Evolutionary conservation across 2,329 filamentous ascomycete genomes (phyloP), one percentile per base, ranked within the genome.

Genomic region (Colletotrichum brevisporum): DNA sequence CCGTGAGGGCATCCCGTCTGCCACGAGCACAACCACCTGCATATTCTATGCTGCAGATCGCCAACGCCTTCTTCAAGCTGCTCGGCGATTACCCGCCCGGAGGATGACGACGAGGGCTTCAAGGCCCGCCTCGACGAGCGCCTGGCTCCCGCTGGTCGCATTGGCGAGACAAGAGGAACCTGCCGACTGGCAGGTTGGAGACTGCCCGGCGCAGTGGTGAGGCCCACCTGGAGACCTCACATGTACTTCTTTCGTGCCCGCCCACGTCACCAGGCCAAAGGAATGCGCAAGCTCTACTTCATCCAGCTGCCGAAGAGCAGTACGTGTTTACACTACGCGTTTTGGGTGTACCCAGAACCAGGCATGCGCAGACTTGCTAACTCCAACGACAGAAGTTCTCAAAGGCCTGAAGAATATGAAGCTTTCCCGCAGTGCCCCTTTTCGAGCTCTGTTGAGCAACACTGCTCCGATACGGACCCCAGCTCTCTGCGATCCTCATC

Each of bases 321-420:
- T 97, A 87, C 70, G 90, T 81, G 39, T 67, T 53, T n/a, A 61
- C 51, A 39, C 55, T 36, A 27, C 50, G 27, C 3, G n/a, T n/a
- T n/a, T n/a, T n/a, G n/a, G n/a, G n/a, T n/a, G n/a, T n/a, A n/a
- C n/a, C n/a, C n/a, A n/a, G n/a, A n/a, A n/a, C 18, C 71, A 61
- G 56, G 12, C 3, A 2, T 18, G 31, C 26, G 36, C 16, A 26
- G 56, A 27, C 41, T 61, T 47, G 26, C 56, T 71, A 74, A 79
- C 74, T 52, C 47, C 31, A 6, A 13, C 18, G 8, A 64, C 79
- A 97, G 94, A 98, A 84, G 93, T 98, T 15, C 88, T 99, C 51
- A 97, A 93, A 76, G 96, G 99, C 9, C 96, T 96, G 0, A 99
- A 99, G 85, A 99, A 99, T 83, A 98, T 99, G 96, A 99, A 99